Base-by-base conservation (phyloP, 2,329 filamentous ascomycete genomes). In the Botryotinia narcissicola region DNA sequence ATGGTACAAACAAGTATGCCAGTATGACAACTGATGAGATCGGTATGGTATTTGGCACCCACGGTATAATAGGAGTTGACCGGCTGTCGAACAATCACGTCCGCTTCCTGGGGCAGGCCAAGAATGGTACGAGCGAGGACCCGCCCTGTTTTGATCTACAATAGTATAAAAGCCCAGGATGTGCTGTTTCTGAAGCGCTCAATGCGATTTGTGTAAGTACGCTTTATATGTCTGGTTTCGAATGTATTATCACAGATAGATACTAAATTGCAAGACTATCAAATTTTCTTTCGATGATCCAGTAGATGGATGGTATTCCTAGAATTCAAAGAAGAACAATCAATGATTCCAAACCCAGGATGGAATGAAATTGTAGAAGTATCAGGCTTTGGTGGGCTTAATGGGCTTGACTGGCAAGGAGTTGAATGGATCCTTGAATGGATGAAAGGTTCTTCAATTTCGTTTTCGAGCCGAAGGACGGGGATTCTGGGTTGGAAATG, bases 41-140 rank as follows among this genome's bases (percentile, higher is more conserved):
- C 35, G 42, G 44, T 54, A 64, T 32, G 32, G 46, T 48, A 48
- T 64, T 51, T 63, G 29, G 60, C 46, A 51, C 46, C 64, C 44
- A 61, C n/a, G 42, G 60, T 29, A 57, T 57, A 66, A 71, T 40
- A 71, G 70, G 70, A 71, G 70, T 57, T 25, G 42, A 40, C 48
- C 57, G 57, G 68, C 29, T 48, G 32, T 71, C 70, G 44, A 71
- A 71, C 64, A 66, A 71, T 42, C 70, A 66, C 59, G 42, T 51
- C 60, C 44, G 46, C 60, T 66, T 71, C 60, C 59, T 57, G 70
- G 70, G 67, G 67, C 37, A 70, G 60, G 35, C 70, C 60, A 66
- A 42, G 70, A 71, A 71, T 71, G 46, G 70, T 64, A 71, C 70
- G 60, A 64, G 70, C 35, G 60, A 61, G 61, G 70, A 71, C 60